Conservation (phyloP, 352 stramenopile genomes). For the Globisporangium ultimum region DNA sequence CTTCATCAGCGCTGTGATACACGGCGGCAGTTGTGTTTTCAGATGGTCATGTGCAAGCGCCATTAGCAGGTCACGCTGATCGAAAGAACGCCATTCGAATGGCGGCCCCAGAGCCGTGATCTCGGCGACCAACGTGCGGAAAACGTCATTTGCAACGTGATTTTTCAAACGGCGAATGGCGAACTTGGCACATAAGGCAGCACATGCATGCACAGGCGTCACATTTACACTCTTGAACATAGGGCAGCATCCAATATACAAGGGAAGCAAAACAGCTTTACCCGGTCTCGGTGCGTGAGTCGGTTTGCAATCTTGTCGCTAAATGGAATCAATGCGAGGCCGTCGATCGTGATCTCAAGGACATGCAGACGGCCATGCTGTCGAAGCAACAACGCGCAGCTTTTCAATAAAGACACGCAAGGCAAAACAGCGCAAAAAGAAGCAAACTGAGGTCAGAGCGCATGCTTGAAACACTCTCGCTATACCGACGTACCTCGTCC, state of each 20-base stretch:
- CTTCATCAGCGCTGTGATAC: not conserved
- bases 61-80: not conserved
- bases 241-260: not conserved
- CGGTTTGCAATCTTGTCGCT: slow-evolving; percentile 7
- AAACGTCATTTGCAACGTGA: slow-evolving; percentile 13
- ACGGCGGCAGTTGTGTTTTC: too few species aligned
- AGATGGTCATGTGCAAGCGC: too few species aligned
- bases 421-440: not conserved
- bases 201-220: too few species aligned
- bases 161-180: slow-evolving; percentile 39
- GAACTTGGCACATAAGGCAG: slow-evolving; percentile 20
- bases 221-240: too few species aligned
- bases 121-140: slow-evolving; percentile 33
- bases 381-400: slow-evolving; percentile 26
- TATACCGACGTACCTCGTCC: slow-evolving; percentile 12
- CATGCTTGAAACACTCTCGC: too few species aligned
- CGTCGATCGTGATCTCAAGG: slow-evolving; percentile 17
- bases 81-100: slow-evolving; percentile 26
- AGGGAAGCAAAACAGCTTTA: not conserved
- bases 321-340: slow-evolving; percentile 18
- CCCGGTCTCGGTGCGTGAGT: slow-evolving; percentile 14
- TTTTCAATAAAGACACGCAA: not conserved
- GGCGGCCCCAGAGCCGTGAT: slow-evolving; percentile 30
- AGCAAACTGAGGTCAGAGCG: not conserved
- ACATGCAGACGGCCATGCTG: slow-evolving; percentile 18